A percentile compares a stretch with the other conserved stretches of the same genome.
These are phyloP conservation scores for Raddia guianensis DNA, from an alignment of 176 grass and related monocot genomes.

Conservation along the genomic window DNA sequence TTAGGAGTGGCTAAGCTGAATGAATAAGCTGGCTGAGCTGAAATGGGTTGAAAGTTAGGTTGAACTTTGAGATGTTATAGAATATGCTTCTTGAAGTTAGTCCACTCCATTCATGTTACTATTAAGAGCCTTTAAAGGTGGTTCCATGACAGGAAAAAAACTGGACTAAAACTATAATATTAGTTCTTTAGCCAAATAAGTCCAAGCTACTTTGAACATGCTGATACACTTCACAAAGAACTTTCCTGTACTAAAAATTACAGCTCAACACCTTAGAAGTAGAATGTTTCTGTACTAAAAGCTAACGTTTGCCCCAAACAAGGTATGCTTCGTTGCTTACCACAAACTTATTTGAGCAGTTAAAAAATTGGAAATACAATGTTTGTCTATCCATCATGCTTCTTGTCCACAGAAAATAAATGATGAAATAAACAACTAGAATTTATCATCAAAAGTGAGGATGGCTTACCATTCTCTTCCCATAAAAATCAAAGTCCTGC, in stretches of 20 bases:
- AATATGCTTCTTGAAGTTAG: no score
- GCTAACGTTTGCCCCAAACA: neutral
- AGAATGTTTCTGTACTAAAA: neutral
- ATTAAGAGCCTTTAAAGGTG: no score
- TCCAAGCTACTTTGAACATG: no score
- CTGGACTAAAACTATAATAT: no score
- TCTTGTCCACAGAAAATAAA: neutral
- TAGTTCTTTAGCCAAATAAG: no score
- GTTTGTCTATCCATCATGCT: conserved; percentile 2
- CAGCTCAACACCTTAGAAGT: neutral
- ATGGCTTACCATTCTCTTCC: conserved; percentile 74
- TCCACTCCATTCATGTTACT: no score
- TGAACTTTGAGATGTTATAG: no score
- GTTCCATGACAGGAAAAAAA: no score
- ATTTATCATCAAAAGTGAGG: conserved; percentile 22
- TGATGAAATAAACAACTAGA: neutral
- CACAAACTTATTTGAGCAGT: neutral
- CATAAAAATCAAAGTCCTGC: conserved; percentile 95
- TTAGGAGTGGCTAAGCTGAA: no score
- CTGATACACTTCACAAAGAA: neutral
- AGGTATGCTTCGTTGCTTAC: no score
- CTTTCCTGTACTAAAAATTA: neutral
- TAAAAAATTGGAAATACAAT: neutral
- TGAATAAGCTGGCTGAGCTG: no score
- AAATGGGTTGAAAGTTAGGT: no score